Evolutionary conservation across 768 basidiomycete species (phyloP).

Genomic region (Hygrophorus russula): DNA sequence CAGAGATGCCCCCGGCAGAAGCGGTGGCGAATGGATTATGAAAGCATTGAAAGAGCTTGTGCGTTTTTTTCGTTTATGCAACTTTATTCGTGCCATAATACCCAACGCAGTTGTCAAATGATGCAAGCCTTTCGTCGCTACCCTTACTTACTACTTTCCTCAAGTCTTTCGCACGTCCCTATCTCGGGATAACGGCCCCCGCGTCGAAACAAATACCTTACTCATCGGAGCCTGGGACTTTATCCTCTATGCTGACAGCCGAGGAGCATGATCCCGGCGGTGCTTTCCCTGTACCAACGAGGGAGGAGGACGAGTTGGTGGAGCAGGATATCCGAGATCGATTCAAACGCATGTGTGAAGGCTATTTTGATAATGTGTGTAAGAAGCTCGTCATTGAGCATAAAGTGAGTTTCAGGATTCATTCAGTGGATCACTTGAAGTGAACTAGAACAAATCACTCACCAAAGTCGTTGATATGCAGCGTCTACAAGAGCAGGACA

Average conservation of each 20-base stretch:
- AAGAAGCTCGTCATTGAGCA: constrained; percentile 91
- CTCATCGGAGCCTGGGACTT: constrained; percentile 42
- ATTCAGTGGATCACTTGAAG: not conserved
- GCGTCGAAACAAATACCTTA: constrained; percentile 47
- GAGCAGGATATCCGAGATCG: constrained; percentile 79
- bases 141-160: constrained; percentile 88
- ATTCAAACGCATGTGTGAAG: constrained; percentile 87
- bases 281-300: constrained; percentile 28
- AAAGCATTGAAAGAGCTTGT: constrained; percentile 80
- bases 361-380: constrained; percentile 84
- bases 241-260: constrained; percentile 28
- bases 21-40: constrained; percentile 86
- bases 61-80: constrained; percentile 16
- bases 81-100: not conserved
- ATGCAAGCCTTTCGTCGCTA: constrained; percentile 76
- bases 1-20: constrained; percentile 54
- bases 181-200: constrained; percentile 61
- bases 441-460: not conserved
- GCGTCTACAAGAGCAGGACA: constrained; percentile 95
- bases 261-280: constrained; percentile 15
- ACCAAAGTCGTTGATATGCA: constrained; percentile 19
- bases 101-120: constrained; percentile 64
- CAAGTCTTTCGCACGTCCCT: constrained; percentile 84
- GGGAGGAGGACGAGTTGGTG: constrained; percentile 65
- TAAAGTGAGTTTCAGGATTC: constrained; percentile 40